Conservation (phyloP, 495 filamentous ascomycete species). For the Friedmanniomyces simplex region DNA sequence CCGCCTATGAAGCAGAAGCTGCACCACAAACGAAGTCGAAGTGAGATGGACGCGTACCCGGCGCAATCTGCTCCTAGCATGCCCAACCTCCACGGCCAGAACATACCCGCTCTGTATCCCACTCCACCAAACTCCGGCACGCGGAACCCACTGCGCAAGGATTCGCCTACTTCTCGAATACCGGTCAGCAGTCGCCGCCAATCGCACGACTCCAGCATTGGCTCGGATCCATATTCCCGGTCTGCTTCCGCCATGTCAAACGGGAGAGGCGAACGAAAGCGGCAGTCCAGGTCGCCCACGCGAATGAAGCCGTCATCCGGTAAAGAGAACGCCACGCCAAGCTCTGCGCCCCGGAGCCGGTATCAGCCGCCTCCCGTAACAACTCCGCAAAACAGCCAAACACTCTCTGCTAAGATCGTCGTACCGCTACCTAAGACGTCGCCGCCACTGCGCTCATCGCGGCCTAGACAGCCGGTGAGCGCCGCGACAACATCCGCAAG, state of each 20-base stretch:
- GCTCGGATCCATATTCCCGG: slow-evolving; percentile 36
- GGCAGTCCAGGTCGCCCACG: slow-evolving; percentile 17
- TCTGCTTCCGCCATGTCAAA: slow-evolving; percentile 34
- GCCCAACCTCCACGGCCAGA: slow-evolving; percentile 5
- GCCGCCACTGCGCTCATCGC: slow-evolving; percentile 70
- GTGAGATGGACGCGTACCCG: slow-evolving; percentile 16
- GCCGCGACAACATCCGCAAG: slow-evolving; percentile 57
- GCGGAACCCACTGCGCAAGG: slow-evolving; percentile 25
- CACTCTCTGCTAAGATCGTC: slow-evolving; percentile 55
- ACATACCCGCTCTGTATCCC: slow-evolving; percentile 6
- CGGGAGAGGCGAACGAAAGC: neutral
- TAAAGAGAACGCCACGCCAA: slow-evolving; percentile 12
- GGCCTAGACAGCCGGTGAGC: slow-evolving; percentile 70
- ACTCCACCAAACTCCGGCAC: slow-evolving; percentile 20
- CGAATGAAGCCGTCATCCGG: neutral
- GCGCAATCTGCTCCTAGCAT: slow-evolving; percentile 14
- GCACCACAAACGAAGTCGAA: slow-evolving; percentile 21
- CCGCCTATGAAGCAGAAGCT: slow-evolving; percentile 6
- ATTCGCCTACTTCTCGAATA: slow-evolving; percentile 48
- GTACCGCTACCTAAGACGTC: slow-evolving; percentile 52
- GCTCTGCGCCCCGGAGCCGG: slow-evolving; percentile 7
- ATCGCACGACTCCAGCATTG: slow-evolving; percentile 37
- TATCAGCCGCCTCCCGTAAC: slow-evolving; percentile 18
- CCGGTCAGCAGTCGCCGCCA: slow-evolving; percentile 43
- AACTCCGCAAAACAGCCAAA: slow-evolving; percentile 30